phyloP scores from a whole-genome alignment of 1,284 basidiomycete genomes.

The Flammula alnicola region DNA sequence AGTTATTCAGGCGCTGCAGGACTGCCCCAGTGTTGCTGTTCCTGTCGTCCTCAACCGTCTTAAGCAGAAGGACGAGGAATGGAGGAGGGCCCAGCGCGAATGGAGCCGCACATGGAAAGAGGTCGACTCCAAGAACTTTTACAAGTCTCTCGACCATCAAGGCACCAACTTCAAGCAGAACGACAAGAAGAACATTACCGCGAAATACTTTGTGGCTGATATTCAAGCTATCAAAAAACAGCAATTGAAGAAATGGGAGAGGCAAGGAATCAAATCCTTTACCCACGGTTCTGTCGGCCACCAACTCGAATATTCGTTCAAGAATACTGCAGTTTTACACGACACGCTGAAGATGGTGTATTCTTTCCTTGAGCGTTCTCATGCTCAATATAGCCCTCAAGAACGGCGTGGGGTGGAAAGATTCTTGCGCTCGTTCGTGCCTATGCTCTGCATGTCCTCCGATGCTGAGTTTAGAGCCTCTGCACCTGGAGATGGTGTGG shows the following conservation, averaged over 20 bases:
- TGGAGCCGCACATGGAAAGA: conserved; percentile 99
- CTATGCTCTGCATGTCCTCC: conserved; percentile 80
- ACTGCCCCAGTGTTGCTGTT: conserved; percentile 88
- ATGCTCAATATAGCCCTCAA: conserved; percentile 70
- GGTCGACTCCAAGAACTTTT: conserved; percentile 96
- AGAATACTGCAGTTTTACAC: conserved; percentile 81
- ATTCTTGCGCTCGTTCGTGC: conserved; percentile 87
- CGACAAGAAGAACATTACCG: conserved; percentile 95
- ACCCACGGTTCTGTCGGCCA: conserved; percentile 56
- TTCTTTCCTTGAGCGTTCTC: conserved; percentile 88
- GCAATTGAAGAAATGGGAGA: conserved; percentile 52
- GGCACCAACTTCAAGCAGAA: conserved; percentile 93
- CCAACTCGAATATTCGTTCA: conserved; percentile 84
- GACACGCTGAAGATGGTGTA: conserved; percentile 92
- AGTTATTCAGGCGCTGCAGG: conserved; percentile 91
- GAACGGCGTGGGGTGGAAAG: conserved; percentile 87
- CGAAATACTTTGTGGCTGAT: conserved; percentile 88
- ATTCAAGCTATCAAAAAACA: conserved; percentile 82
- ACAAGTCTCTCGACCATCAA: conserved; percentile 96
- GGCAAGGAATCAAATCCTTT: conserved; percentile 38
- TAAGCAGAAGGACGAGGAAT: conserved; percentile 97
- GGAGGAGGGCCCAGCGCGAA: conserved; percentile 93
- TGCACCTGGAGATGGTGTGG: conserved; percentile 30
- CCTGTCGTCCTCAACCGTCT: conserved; percentile 92
- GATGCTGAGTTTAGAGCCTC: conserved; percentile 79